Base-by-base conservation (phyloP, 1,284 basidiomycete genomes). In the Coniferiporia weirii region DNA sequence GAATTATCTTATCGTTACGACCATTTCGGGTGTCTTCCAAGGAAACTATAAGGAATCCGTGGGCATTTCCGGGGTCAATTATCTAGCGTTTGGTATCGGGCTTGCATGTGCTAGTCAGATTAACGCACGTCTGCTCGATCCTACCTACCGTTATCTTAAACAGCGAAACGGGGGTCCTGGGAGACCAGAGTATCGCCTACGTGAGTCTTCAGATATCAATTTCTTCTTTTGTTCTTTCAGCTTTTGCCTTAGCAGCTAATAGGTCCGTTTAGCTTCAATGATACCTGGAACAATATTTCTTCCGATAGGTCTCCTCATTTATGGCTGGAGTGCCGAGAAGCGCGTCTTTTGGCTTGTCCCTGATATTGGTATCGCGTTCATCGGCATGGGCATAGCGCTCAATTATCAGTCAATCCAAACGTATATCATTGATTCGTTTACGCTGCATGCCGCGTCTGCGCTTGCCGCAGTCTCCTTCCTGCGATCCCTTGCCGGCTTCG, bases 391-490 rank as follows among this genome's bases (percentile, higher is more conserved):
- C 0, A 71, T 78, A 45, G 80, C 84, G 51, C 71, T 84, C 20
- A 75, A 74, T 51, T 84, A 83, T 71, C 83, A 84, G 69, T 67
- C 74, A 4, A 81, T 84, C 17, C 82, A 84, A 66, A 81, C 79
- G 0, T 86, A 90, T 62, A 74, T 88, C 58, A 79, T 88, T 35
- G 85, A 87, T 64, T 72, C 82, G 0, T 89, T 87, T 69, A 82
- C 85, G 0, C 69, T 86, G 32, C 77, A 86, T 65, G 80, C 85
- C 40, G 85, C 85, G 8, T 84, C 83, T 36, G 85, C 85, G 2
- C 71, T 87, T 3, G 84, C 83, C 0, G 82, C 83, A 0, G 79
- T 79, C 15, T 72, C 79, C 0, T 84, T 70, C 68, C 66, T 87
- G 3, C 81, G 85, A 38, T 82, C 83, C 0, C 63, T 85, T 0